Percentiles rank a stretch among this genome's conserved stretches.
These are phyloP conservation scores for Hypoxylon subgilvum DNA, from an alignment of 495 filamentous ascomycete genomes.

Conservation along the genomic window DNA sequence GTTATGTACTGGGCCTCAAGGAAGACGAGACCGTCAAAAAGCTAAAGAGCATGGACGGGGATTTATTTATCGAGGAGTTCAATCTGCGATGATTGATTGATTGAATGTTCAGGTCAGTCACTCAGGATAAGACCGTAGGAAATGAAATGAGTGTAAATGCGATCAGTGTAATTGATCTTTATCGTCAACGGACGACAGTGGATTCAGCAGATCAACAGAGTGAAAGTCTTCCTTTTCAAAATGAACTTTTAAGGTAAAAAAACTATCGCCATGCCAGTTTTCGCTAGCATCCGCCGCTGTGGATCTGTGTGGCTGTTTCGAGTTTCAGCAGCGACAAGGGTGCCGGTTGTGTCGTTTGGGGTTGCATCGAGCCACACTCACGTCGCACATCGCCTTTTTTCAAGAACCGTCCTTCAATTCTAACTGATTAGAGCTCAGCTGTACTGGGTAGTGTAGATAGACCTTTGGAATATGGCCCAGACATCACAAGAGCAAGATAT, in stretches of 20 bases:
- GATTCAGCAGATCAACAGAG: too few species aligned
- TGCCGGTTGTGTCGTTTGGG: background rate
- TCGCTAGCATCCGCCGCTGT: too few species aligned
- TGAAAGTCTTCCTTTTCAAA: too few species aligned
- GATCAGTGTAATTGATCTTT: too few species aligned
- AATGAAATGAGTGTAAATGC: too few species aligned
- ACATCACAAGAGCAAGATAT: background rate
- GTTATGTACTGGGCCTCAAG: background rate
- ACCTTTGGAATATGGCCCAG: background rate
- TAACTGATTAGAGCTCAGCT: background rate
- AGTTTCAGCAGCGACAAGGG: slow-evolving; percentile 22
- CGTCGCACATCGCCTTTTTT: background rate
- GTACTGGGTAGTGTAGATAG: too few species aligned
- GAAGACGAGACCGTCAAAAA: background rate
- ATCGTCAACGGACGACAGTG: too few species aligned
- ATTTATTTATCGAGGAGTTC: background rate
- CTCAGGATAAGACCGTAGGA: too few species aligned
- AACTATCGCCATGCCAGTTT: too few species aligned
- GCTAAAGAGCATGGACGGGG: background rate
- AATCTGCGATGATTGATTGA: background rate
- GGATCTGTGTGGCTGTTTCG: too few species aligned
- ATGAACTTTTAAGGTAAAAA: too few species aligned
- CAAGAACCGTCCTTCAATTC: background rate
- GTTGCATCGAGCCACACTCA: slow-evolving; percentile 8
- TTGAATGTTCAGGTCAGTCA: too few species aligned